Conservation (phyloP, 2,329 filamentous ascomycete genomes). For the Cercospora zeae-maydis region DNA sequence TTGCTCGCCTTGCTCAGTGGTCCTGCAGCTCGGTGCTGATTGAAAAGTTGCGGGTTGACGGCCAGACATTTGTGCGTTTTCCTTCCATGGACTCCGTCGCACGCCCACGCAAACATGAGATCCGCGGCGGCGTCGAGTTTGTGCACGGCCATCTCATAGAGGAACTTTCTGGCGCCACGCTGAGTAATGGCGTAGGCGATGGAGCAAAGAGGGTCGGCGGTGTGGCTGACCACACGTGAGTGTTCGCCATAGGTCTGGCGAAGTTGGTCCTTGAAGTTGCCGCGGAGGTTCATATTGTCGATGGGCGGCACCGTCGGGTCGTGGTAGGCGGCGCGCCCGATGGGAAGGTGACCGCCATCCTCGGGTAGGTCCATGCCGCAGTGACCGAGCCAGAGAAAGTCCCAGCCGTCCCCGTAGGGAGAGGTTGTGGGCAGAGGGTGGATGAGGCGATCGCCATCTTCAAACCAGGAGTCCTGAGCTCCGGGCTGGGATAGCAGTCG, state of each 20-base stretch:
- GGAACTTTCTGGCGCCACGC: constrained; percentile 41
- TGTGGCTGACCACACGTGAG: constrained; percentile 44
- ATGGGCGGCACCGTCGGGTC: constrained; percentile 27
- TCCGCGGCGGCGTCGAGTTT: constrained; percentile 39
- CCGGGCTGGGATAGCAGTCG: constrained; percentile 36
- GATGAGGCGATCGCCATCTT: constrained; percentile 4
- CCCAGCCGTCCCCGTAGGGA: constrained; percentile 35
- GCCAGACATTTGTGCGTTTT: constrained; percentile 40
- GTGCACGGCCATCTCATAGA: constrained; percentile 44
- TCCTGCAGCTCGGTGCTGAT: constrained; percentile 44
- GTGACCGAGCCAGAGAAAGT: constrained; percentile 43
- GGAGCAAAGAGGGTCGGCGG: constrained; percentile 40
- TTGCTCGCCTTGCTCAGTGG: constrained; percentile 36
- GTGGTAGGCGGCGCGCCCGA: constrained; percentile 26
- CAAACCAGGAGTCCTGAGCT: constrained; percentile 9
- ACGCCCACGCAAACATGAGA: constrained; percentile 29
- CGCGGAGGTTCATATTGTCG: constrained; percentile 18
- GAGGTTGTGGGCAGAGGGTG: constrained; percentile 18
- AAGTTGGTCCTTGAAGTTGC: constrained; percentile 22
- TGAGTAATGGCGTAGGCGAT: constrained; percentile 47
- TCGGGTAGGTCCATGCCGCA: constrained; percentile 39
- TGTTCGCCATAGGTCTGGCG: constrained; percentile 28
- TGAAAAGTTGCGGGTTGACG: constrained; percentile 44
- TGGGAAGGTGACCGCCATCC: constrained; percentile 14
- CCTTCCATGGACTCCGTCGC: constrained; percentile 27